A percentile compares a stretch with the other conserved stretches of the same genome.
Evolutionary conservation across 108 stramenopile genomes (phyloP).

Genomic region (Fragilariopsis cylindrus): DNA sequence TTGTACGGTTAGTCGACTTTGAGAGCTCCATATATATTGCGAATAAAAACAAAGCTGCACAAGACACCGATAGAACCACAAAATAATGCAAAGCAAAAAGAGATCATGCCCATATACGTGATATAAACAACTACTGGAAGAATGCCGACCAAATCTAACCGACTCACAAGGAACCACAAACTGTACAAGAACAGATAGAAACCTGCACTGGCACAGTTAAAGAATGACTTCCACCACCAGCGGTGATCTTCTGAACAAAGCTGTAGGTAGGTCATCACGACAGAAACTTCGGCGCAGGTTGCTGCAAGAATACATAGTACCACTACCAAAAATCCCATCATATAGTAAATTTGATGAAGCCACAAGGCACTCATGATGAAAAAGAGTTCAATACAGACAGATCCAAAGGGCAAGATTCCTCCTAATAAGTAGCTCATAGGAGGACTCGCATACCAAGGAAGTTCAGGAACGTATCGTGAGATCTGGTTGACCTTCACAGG

Average conservation of each 20-base stretch:
- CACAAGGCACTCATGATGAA: slow-evolving; percentile 98
- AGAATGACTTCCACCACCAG: slow-evolving; percentile 99
- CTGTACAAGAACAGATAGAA: slow-evolving; percentile 94
- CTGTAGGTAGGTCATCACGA: slow-evolving; percentile 98
- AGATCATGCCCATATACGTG: slow-evolving; percentile 97
- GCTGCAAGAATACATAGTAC: slow-evolving; percentile 91
- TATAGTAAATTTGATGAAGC: slow-evolving; percentile 98
- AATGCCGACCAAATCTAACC: slow-evolving; percentile 84
- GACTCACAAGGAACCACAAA: slow-evolving; percentile 86
- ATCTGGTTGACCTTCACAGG: slow-evolving; percentile 94
- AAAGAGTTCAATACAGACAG: slow-evolving; percentile 97
- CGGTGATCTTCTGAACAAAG: slow-evolving; percentile 96
- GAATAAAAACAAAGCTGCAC: slow-evolving; percentile 75
- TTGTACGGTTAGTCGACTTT: slow-evolving; percentile 49
- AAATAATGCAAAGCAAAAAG: slow-evolving; percentile 83
- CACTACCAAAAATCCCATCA: slow-evolving; percentile 96
- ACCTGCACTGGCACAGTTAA: slow-evolving; percentile 91
- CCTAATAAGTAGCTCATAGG: slow-evolving; percentile 48
- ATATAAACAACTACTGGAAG: slow-evolving; percentile 92
- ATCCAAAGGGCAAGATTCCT: slow-evolving; percentile 98
- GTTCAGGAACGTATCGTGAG: slow-evolving; percentile 87
- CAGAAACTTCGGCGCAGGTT: slow-evolving; percentile 94
- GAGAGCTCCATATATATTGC: slow-evolving; percentile 51
- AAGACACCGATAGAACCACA: slow-evolving; percentile 92
- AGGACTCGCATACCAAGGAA: slow-evolving; percentile 86